phyloP scores from a whole-genome alignment of 2,329 filamentous ascomycete genomes.

The Dactylellina sp. region DNA sequence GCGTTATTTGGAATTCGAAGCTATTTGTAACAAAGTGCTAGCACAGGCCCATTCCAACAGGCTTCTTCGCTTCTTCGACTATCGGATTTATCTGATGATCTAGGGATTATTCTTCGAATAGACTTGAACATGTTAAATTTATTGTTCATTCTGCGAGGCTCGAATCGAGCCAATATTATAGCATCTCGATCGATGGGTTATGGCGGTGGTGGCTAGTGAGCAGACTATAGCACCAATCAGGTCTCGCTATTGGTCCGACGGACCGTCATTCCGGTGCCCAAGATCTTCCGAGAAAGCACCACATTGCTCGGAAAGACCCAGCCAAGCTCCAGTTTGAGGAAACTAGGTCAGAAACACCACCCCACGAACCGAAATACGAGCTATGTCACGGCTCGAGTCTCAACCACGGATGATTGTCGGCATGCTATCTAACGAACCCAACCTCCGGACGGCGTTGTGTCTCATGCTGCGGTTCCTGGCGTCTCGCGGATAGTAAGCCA shows the following conservation, averaged over 20 bases:
- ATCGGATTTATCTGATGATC: no score
- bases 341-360: background rate
- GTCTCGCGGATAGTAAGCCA: constrained; percentile 11
- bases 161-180: no score
- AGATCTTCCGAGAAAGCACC: constrained; percentile 46
- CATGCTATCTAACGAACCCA: background rate
- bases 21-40: no score
- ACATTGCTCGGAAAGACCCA: constrained; percentile 44
- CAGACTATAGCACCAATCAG: constrained; percentile 5
- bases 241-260: constrained; percentile 4
- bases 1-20: no score
- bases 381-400: constrained; percentile 6
- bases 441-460: constrained; percentile 12
- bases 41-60: no score
- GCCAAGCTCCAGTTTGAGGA: background rate
- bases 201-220: no score
- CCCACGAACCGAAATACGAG: constrained; percentile 26
- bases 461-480: constrained; percentile 8
- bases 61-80: no score
- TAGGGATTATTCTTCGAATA: no score
- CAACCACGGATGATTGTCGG: constrained; percentile 52
- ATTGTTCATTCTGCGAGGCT: no score
- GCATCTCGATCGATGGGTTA: no score
- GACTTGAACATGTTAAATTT: no score
- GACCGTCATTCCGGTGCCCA: constrained; percentile 29